phyloP scores from a whole-genome alignment of 257 asterid genomes.

The Paraleonurus japonicus region DNA sequence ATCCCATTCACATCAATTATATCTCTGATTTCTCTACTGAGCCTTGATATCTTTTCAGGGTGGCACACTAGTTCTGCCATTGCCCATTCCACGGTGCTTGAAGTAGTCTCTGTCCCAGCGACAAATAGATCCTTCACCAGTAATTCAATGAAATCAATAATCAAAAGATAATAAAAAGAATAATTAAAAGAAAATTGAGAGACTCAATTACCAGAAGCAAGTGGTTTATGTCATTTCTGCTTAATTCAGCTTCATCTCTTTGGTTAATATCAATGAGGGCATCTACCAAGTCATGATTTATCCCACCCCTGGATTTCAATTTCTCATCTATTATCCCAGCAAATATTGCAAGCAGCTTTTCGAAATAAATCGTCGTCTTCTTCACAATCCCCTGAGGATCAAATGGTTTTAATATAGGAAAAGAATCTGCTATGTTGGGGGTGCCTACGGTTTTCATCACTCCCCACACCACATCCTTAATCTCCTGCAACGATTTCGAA shows the following conservation, averaged over 20 bases:
- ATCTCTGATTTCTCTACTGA: conserved; percentile 10
- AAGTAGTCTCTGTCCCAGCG: conserved; percentile 33
- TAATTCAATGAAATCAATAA: not conserved
- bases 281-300: conserved; percentile 39
- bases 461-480: conserved; percentile 46
- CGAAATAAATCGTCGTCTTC: conserved; percentile 22
- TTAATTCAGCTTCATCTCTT: conserved; percentile 26
- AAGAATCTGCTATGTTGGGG: conserved; percentile 50
- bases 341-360: conserved; percentile 35
- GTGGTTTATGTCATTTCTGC: conserved; percentile 26
- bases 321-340: conserved; percentile 41
- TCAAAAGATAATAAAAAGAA: no score
- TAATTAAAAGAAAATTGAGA: not conserved
- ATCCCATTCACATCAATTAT: not conserved
- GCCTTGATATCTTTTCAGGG: conserved; percentile 22
- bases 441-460: conserved; percentile 40
- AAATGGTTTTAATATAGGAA: conserved; percentile 35
- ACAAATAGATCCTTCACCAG: conserved; percentile 20
- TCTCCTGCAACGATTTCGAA: conserved; percentile 51
- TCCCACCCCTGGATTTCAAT: conserved; percentile 24
- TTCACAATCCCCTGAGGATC: conserved; percentile 54
- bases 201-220: conserved; percentile 24
- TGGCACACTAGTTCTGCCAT: conserved; percentile 35
- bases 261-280: conserved; percentile 31
- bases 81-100: conserved; percentile 41